Evolutionary conservation across 192 early-diverging fungal genomes (phyloP).

Genomic region (Coemansia sp.): DNA sequence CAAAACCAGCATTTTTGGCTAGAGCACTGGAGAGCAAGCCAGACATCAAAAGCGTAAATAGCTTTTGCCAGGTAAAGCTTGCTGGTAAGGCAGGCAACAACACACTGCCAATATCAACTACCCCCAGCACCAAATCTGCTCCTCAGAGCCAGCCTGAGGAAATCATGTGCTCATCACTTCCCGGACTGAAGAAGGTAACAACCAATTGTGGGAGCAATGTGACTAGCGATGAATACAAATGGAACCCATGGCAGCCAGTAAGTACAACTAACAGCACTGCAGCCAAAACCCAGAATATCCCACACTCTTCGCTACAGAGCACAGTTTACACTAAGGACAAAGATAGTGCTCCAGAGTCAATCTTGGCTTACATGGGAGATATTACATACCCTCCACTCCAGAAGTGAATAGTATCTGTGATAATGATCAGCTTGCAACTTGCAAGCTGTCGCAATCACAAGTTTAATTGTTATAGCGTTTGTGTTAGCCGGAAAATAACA

Average conservation of each 20-base stretch:
- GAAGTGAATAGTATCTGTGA: constrained; percentile 4
- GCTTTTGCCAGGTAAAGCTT: constrained; percentile 31
- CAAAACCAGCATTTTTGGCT: not conserved
- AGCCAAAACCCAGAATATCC: constrained; percentile 3
- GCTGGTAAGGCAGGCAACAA: constrained; percentile 37
- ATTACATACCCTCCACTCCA: constrained; percentile 52
- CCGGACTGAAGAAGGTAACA: constrained; percentile 33
- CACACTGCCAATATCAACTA: not conserved
- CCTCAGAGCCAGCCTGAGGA: constrained; percentile 9
- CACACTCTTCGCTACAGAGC: constrained; percentile 42
- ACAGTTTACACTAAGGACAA: constrained; percentile 28
- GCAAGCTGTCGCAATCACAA: too few species aligned
- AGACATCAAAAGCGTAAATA: constrained; percentile 6
- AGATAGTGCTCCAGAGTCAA: constrained; percentile 17
- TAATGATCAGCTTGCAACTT: too few species aligned
- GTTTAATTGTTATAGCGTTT: too few species aligned
- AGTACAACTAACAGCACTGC: constrained; percentile 20
- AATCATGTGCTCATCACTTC: constrained; percentile 31
- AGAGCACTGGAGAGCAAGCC: not conserved
- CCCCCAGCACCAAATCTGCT: constrained; percentile 5
- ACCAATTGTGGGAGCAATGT: not conserved
- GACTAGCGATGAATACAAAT: constrained; percentile 17
- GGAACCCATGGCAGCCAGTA: constrained; percentile 52
- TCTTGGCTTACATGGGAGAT: constrained; percentile 41
- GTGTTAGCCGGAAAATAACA: too few species aligned